These are phyloP conservation scores for Auricularia sp. DNA, from an alignment of 768 basidiomycete genomes.

Conservation along the genomic window DNA sequence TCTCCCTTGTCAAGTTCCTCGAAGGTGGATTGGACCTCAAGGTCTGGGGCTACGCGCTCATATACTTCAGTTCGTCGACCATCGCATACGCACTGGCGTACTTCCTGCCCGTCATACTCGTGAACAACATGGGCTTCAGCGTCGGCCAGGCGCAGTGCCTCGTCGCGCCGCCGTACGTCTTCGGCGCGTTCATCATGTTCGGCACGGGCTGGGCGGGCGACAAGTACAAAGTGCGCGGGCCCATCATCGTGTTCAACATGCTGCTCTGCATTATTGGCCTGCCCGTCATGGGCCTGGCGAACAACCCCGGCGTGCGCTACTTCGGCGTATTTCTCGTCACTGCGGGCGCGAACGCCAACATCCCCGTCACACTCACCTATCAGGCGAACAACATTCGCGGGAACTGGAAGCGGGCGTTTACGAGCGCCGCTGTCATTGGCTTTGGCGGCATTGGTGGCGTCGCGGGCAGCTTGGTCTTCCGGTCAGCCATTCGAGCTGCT, in stretches of 20 bases:
- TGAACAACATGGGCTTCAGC: slow-evolving; percentile 11
- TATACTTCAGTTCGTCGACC: slow-evolving; percentile 16
- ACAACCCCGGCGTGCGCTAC: background rate
- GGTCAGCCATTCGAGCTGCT: background rate
- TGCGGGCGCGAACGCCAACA: slow-evolving; percentile 5
- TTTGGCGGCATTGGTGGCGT: slow-evolving; percentile 16
- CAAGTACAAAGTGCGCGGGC: slow-evolving; percentile 13
- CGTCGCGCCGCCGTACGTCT: slow-evolving; percentile 18
- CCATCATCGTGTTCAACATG: slow-evolving; percentile 14
- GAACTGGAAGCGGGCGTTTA: slow-evolving; percentile 16
- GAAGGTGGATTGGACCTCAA: slow-evolving; percentile 14
- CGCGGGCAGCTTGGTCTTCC: slow-evolving; percentile 9
- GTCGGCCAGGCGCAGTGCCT: slow-evolving; percentile 13
- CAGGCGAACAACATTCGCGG: slow-evolving; percentile 16
- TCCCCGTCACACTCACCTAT: slow-evolving; percentile 7
- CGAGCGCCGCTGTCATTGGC: slow-evolving; percentile 12
- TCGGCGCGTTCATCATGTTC: slow-evolving; percentile 15
- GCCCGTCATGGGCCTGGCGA: slow-evolving; percentile 5
- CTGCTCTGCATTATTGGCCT: slow-evolving; percentile 14
- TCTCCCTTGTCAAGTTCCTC: slow-evolving; percentile 14
- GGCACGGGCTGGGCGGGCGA: slow-evolving; percentile 14
- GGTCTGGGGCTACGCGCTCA: slow-evolving; percentile 17
- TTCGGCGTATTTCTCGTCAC: slow-evolving; percentile 5
- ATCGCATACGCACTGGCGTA: slow-evolving; percentile 10
- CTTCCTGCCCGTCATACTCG: slow-evolving; percentile 19